Conservation (phyloP, 352 stramenopile genomes). For the Globisporangium spiculum region DNA sequence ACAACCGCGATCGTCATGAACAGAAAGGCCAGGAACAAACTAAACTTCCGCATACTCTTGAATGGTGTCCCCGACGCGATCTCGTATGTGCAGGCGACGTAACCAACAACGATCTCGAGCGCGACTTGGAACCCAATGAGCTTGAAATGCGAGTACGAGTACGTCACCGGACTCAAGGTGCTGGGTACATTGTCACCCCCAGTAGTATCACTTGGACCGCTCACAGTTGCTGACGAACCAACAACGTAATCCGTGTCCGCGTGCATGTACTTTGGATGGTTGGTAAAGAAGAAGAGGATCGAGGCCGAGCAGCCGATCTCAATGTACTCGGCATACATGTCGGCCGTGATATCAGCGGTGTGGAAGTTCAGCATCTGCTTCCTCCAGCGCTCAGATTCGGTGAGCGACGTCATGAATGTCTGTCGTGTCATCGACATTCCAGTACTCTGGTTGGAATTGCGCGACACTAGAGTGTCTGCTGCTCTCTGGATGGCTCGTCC, state of each 20-base stretch:
- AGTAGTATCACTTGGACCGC: background rate
- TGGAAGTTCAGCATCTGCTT: constrained; percentile 18
- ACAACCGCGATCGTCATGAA: constrained; percentile 30
- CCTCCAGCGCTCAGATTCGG: constrained; percentile 1
- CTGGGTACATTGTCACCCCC: constrained; percentile 31
- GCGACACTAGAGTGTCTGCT: background rate
- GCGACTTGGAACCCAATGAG: background rate
- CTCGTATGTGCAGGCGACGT: background rate
- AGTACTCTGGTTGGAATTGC: background rate
- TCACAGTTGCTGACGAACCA: background rate
- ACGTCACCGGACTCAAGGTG: constrained; percentile 27
- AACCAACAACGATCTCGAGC: background rate
- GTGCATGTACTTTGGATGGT: constrained; percentile 28
- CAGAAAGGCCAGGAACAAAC: constrained; percentile 28
- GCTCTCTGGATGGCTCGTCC: background rate
- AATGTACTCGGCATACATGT: constrained; percentile 56
- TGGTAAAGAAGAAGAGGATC: constrained; percentile 37
- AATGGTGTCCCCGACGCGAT: constrained; percentile 5
- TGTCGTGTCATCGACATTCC: background rate
- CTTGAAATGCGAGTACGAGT: background rate
- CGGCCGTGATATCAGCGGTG: constrained; percentile 32
- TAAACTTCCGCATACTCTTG: constrained; percentile 19
- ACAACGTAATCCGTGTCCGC: background rate
- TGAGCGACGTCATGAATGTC: background rate
- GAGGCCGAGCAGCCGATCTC: constrained; percentile 41